phyloP scores from a whole-genome alignment of 2,329 filamentous ascomycete species.

The Neofusicoccum ribis region DNA sequence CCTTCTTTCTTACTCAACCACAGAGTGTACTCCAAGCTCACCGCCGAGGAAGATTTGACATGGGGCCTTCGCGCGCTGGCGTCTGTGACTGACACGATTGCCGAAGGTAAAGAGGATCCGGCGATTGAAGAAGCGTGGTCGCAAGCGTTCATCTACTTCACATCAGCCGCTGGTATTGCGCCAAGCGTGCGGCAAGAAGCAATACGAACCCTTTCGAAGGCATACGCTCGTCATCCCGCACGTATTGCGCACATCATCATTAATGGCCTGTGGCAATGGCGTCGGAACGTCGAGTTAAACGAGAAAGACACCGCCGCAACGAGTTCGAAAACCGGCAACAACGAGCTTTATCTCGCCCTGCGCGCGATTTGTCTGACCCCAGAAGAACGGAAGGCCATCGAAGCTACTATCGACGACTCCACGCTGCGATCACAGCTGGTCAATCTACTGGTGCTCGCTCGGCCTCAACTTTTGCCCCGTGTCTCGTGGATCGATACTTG shows the following conservation, averaged over 20 bases:
- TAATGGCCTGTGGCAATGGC: constrained; percentile 77
- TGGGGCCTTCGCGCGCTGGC: constrained; percentile 75
- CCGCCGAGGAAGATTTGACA: constrained; percentile 69
- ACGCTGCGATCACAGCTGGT: constrained; percentile 70
- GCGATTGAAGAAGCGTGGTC: constrained; percentile 72
- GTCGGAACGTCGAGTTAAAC: constrained; percentile 64
- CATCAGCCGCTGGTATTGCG: constrained; percentile 64
- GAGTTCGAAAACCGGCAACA: constrained; percentile 63
- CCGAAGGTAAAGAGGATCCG: constrained; percentile 44
- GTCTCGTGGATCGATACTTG: constrained; percentile 88
- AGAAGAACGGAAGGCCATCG: constrained; percentile 50
- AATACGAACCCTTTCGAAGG: constrained; percentile 59
- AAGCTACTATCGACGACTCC: constrained; percentile 47
- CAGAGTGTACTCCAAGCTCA: constrained; percentile 80
- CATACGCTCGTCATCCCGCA: constrained; percentile 63
- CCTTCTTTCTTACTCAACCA: constrained; percentile 84
- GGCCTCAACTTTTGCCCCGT: constrained; percentile 73
- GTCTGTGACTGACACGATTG: constrained; percentile 59
- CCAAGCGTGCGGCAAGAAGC: constrained; percentile 65
- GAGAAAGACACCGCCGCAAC: constrained; percentile 76
- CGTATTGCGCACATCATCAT: constrained; percentile 65
- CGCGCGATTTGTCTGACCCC: constrained; percentile 63
- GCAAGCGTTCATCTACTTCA: constrained; percentile 78
- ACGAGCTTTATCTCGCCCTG: constrained; percentile 62
- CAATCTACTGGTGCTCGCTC: constrained; percentile 73